phyloP scores from a whole-genome alignment of 2,329 filamentous ascomycete genomes.

The Ceratocystis papillata region DNA sequence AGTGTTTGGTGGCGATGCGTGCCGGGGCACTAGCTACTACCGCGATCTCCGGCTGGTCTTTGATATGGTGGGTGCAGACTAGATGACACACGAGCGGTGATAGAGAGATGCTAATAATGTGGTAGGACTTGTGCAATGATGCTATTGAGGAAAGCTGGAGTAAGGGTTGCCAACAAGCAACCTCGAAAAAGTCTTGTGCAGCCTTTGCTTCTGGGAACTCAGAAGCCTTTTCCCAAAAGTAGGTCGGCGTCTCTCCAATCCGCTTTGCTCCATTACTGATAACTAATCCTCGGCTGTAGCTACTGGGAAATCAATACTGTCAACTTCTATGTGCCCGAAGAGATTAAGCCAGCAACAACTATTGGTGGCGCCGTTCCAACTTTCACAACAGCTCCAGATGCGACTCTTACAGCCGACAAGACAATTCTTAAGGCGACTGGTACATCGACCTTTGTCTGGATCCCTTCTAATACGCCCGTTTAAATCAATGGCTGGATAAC shows the following conservation, averaged over 20 bases:
- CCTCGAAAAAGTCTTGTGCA: conserved; percentile 34
- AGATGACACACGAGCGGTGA: not conserved
- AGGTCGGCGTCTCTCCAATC: conserved; percentile 9
- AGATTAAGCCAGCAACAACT: conserved; percentile 14
- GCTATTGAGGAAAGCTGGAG: conserved; percentile 50
- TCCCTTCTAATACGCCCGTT: not conserved
- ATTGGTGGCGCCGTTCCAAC: conserved; percentile 6
- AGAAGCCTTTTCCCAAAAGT: conserved; percentile 18
- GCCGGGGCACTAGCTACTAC: conserved; percentile 57
- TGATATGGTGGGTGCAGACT: conserved; percentile 42
- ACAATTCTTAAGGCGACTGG: conserved; percentile 17
- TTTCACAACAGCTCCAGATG: conserved; percentile 17
- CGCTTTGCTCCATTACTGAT: not conserved
- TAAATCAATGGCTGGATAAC: not conserved
- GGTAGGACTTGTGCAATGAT: conserved; percentile 60
- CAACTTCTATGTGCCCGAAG: conserved; percentile 35
- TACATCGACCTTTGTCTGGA: conserved; percentile 16
- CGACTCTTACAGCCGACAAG: conserved; percentile 8
- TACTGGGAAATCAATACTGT: conserved; percentile 48
- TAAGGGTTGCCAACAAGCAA: conserved; percentile 28
- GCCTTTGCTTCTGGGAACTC: conserved; percentile 31
- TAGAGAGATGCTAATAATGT: not conserved
- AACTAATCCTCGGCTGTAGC: conserved; percentile 30
- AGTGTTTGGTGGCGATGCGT: conserved; percentile 52
- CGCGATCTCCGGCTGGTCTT: conserved; percentile 60